Evolutionary conservation across 306 rosid species (phyloP), one percentile per base, ranked within the genome.

Genomic region (Cucurbita argyrosperma): DNA sequence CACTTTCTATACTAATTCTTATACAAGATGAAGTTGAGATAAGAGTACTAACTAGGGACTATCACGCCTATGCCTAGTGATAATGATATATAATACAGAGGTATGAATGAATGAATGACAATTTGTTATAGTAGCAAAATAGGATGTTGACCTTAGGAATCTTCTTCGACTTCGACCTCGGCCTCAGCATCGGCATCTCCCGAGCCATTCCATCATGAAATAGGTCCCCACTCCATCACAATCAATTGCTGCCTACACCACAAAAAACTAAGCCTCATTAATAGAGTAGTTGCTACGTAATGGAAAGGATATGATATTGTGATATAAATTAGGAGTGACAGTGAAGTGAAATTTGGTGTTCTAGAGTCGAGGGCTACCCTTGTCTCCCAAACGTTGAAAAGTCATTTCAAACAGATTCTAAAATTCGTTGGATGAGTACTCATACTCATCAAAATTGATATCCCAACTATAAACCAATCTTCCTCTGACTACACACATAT

Each of bases 161-260:
- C 43, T 35, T 49, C 58, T 8, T 51, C 67, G 7, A 5, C 73
- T 58, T 37, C 15, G 19, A 14, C 80, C 26, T 82, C 75, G 5
- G 26, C 70, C 4, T 75, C 65, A 2, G 16, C 68, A 50, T 60
- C 66, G 1, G 43, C 82, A 21, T 74, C 69, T 4, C 76, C 82
- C 10, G 75, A 82, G 1, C 78, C 80, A 53, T 35, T 54, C 88
- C 88, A 84, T 85, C 88, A 84, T 8, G 78, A 66, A 61, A 84
- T 47, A 6, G 80, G 83, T 3, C 87, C 87, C 87, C 71, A 81
- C 77, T 19, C 87, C 85, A 60, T 84, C 87, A 4, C 14, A 67
- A 74, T 79, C 75, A 40, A 84, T 68, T 16, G 79, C 30, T 9
- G 76, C 87, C 87, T 84, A 64, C 75, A 35, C 23, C 49, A 58